Base-by-base conservation (phyloP, 306 rosid genomes). In the Alnus glutinosa region DNA sequence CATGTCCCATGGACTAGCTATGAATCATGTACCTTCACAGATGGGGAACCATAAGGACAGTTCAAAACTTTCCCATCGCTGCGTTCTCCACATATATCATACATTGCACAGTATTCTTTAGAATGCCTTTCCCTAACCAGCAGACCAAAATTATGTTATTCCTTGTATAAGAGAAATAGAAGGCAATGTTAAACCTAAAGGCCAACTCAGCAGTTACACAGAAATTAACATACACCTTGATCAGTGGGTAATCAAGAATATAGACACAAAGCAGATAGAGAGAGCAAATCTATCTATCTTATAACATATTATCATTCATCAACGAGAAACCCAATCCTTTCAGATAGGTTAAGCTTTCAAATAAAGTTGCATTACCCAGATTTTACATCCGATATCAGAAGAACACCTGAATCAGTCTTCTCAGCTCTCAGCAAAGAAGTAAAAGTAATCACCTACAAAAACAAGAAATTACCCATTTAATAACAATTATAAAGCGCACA, bases 31-130 rank as follows among this genome's bases (percentile, higher is more conserved):
- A 91, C 98, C 97, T 89, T 87, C 16, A 94, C 94, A 13, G 97
- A 87, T 12, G 92, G 89, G 44, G 98, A 85, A 55, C 89, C 84
- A 75, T 94, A 91, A 13, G 98, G 98, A 81, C 98, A 94, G 77
- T 94, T 94, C 80, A 94, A 79, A 74, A 86, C 92, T 85, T 92
- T 94, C 50, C 97, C 97, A 57, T 94, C 98, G 54, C 91, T 89
- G 70, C 97, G 90, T 72, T 89, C 88, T 67, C 95, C 98, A 70
- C 98, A 94, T 62, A 92, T 89, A 88, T 83, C 97, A 85, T 91
- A 94, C 98, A 94, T 94, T 55, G 98, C 95, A 87, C 98, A 94
- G 86, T 89, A 94, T 76, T 89, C 97, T 78, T 74, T 42, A 47
- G 93, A 84, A 81, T 94, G 97, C 37, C 55, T 84, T 76, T 81